Base-by-base conservation (phyloP, 345 rosid species). In the Eucalyptus marginata region DNA sequence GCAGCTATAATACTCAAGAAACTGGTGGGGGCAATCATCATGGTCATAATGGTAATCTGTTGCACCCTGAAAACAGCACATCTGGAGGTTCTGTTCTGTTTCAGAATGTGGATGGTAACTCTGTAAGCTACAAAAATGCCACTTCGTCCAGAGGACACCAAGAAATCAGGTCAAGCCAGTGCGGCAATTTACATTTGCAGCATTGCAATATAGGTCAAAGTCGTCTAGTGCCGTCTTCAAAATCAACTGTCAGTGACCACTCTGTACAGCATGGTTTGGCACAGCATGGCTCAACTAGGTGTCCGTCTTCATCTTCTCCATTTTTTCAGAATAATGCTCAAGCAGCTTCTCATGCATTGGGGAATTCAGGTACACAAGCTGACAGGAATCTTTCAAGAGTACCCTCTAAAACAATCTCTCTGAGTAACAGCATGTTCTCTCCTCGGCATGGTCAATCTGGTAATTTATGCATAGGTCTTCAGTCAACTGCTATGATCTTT, bases 301-400 rank as follows among this genome's bases (percentile, higher is more conserved):
- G 31, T 16, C 89, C 89, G 36, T 76, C 90, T 33, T 58, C 52
- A 87, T 89, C 87, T 54, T 68, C 93, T 87, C 56, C 29, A n/a
- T 58, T 81, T 84, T 51, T 29, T 56, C 71, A 64, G 58, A 81
- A 49, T 33, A 58, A 88, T 80, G 62, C 86, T 86, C 90, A 87
- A 87, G 40, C 47, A 50, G 88, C 90, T 88, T 92, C 84, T 89
- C 86, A 36, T 58, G 93, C 66, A 54, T 31, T 51, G 66, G 91
- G 86, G 54, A 87, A 87, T 31, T 66, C 29, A 36, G 49, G 51
- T 13, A 81, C 47, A 46, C 89, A 86, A 90, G 83, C 68, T 64
- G 64, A 68, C 54, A 71, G 46, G 51, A 59, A 87, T 87, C 81
- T 86, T 49, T 89, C 62, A 4, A 44, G 50, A 43, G 87, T 44